Evolutionary conservation across 768 basidiomycete species (phyloP).

Genomic region (Asterophora lycoperdoides): DNA sequence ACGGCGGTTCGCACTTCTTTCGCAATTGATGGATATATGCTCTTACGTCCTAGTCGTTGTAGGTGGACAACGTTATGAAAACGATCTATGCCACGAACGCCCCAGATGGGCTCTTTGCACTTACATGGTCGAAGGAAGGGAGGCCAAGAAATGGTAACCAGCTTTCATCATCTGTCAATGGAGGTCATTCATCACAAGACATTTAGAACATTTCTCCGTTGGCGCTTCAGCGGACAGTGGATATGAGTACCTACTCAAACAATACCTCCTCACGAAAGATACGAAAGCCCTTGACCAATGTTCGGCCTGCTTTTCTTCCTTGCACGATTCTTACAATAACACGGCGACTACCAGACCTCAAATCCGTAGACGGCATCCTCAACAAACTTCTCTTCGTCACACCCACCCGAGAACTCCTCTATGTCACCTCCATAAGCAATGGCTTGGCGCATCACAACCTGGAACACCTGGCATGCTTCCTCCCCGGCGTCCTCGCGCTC

Average conservation of each 20-base stretch:
- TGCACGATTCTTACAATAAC: neutral
- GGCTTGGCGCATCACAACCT: constrained; percentile 39
- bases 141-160: constrained; percentile 21
- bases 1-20: constrained; percentile 20
- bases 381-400: constrained; percentile 55
- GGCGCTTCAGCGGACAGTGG: constrained; percentile 61
- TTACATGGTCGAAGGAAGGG: constrained; percentile 27
- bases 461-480: constrained; percentile 70
- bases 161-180: neutral
- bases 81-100: constrained; percentile 29
- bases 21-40: neutral
- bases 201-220: constrained; percentile 41
- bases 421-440: constrained; percentile 48
- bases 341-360: constrained; percentile 36
- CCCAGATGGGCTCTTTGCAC: constrained; percentile 31
- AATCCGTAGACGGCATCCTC: constrained; percentile 49
- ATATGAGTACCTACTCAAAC: constrained; percentile 67
- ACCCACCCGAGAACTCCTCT: constrained; percentile 54
- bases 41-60: neutral
- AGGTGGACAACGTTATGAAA: constrained; percentile 38
- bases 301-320: constrained; percentile 25
- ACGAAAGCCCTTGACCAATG: constrained; percentile 46
- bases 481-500: constrained; percentile 61
- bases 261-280: constrained; percentile 54
- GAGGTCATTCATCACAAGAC: neutral